Evolutionary conservation across 768 basidiomycete species (phyloP).

Genomic region (Collybia mongolica): DNA sequence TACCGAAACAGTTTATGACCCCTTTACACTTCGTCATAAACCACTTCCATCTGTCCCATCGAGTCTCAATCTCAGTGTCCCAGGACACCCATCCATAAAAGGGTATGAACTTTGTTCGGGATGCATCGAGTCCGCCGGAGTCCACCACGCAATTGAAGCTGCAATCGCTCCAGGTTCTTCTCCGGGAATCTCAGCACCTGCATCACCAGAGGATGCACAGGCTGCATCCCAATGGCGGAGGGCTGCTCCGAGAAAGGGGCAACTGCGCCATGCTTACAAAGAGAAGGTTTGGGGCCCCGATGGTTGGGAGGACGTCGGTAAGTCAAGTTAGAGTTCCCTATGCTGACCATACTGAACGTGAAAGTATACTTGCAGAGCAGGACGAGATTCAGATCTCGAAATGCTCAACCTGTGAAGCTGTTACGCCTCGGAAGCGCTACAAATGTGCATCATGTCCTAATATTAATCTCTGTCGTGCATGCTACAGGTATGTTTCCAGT

Average conservation of each 20-base stretch:
- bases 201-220: no score
- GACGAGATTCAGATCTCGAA: slow-evolving; percentile 63
- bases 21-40: slow-evolving; percentile 29
- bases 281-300: slow-evolving; percentile 84
- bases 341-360: slow-evolving; percentile 1
- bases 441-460: slow-evolving; percentile 83
- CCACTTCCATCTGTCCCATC: slow-evolving; percentile 44
- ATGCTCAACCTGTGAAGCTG: slow-evolving; percentile 81
- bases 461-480: slow-evolving; percentile 79
- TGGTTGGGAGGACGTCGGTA: slow-evolving; percentile 91
- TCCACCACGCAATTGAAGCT: slow-evolving; percentile 71
- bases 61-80: slow-evolving; percentile 22
- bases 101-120: slow-evolving; percentile 86
- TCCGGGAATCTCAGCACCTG: slow-evolving; percentile 35
- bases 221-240: slow-evolving; percentile 59
- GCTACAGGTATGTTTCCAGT: slow-evolving; percentile 59
- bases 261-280: slow-evolving; percentile 78
- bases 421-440: slow-evolving; percentile 64
- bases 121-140: slow-evolving; percentile 78
- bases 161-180: slow-evolving; percentile 50
- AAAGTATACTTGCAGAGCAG: slow-evolving; percentile 40
- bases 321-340: slow-evolving; percentile 23
- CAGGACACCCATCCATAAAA: slow-evolving; percentile 15
- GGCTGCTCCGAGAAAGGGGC: slow-evolving; percentile 73
- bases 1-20: slow-evolving; percentile 23